Evolutionary conservation across 176 grass and related monocot genomes (phyloP).

Genomic region (Oryza meridionalis): DNA sequence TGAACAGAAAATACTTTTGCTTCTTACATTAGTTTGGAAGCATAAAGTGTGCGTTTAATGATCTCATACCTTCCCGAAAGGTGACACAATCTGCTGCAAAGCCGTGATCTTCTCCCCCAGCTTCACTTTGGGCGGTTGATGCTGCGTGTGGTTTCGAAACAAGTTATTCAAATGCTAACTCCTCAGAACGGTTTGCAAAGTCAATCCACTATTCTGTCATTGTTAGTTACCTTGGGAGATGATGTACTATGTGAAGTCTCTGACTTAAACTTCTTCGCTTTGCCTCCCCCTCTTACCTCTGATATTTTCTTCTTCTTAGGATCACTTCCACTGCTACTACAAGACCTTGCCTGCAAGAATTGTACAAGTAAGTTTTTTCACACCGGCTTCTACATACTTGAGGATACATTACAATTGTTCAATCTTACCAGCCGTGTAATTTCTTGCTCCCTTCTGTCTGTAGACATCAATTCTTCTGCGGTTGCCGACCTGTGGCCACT

Average conservation of each 20-base stretch:
- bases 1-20: neutral
- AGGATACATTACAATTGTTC: neutral
- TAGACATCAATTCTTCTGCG: neutral
- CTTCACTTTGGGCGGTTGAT: constrained; percentile 63
- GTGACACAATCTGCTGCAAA: constrained; percentile 83
- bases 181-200: neutral
- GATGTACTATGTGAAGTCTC: neutral
- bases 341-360: neutral
- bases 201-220: neutral
- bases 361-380: neutral
- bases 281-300: neutral
- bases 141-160: constrained; percentile 34
- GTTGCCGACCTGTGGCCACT: neutral
- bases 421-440: neutral
- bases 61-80: constrained; percentile 78
- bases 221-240: neutral
- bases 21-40: neutral
- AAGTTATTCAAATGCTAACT: constrained; percentile 7
- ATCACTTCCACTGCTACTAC: neutral
- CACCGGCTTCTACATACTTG: neutral
- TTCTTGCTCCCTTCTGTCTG: neutral
- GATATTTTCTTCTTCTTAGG: neutral
- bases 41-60: neutral
- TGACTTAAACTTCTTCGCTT: neutral
- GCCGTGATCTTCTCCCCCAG: constrained; percentile 70